These are phyloP conservation scores for Russula earlei DNA, from an alignment of 768 basidiomycete species.

Conservation along the genomic window DNA sequence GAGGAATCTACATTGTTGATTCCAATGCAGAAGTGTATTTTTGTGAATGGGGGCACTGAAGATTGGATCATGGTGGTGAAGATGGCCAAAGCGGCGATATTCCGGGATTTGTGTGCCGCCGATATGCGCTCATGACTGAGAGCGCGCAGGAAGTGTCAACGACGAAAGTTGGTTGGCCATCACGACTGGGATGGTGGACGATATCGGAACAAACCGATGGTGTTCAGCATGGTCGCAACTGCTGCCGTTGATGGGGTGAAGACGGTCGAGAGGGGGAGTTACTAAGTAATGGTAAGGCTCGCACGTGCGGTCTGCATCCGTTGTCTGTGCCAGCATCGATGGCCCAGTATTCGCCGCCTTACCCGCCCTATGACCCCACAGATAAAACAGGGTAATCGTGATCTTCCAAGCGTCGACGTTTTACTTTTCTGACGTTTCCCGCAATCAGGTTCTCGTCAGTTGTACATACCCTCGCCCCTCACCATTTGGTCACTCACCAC, in stretches of 20 bases:
- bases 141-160: not conserved
- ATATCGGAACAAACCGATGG: not conserved
- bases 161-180: not conserved
- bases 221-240: not conserved
- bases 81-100: no score
- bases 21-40: no score
- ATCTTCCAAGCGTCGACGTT: not conserved
- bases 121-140: no score
- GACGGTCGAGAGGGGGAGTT: no score
- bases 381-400: conserved; percentile 50
- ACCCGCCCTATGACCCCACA: conserved; percentile 64
- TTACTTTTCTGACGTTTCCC: not conserved
- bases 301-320: no score
- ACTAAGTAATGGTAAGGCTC: no score
- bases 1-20: no score
- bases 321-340: not conserved
- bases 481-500: not conserved
- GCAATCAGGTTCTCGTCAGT: conserved; percentile 52
- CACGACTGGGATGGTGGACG: not conserved
- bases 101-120: no score
- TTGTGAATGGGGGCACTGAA: not conserved
- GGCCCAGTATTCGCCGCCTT: conserved; percentile 41
- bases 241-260: no score
- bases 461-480: not conserved
- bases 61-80: no score